A percentile compares a stretch with the other conserved stretches of the same genome.
Evolutionary conservation across 164 flowering plant genomes (phyloP).

Genomic region (Paratinospora sagittata): DNA sequence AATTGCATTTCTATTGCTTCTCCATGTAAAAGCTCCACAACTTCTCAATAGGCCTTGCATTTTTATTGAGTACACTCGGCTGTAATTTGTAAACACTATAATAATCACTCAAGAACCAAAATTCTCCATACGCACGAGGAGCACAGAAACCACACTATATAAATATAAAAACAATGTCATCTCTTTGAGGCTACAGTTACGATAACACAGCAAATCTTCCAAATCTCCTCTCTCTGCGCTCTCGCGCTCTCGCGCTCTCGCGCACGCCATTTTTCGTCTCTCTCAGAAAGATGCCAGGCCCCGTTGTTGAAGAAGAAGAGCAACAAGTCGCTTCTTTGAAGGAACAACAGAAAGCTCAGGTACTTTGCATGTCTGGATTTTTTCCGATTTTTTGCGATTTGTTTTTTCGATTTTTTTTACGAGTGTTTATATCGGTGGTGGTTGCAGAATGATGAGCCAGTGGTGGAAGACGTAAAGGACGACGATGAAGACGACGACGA

Average conservation of each 20-base stretch:
- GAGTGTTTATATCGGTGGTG: background rate
- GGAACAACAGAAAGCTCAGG: conserved; percentile 26
- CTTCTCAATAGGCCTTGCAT: too few species aligned
- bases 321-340: conserved; percentile 20
- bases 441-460: conserved; percentile 35
- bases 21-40: too few species aligned
- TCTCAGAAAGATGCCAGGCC: conserved; percentile 33
- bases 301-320: conserved; percentile 30
- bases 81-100: too few species aligned
- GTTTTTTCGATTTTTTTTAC: too few species aligned
- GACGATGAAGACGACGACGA: conserved; percentile 63
- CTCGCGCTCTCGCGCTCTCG: background rate
- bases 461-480: conserved; percentile 47
- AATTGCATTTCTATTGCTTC: too few species aligned
- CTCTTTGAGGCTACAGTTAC: background rate
- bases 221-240: too few species aligned
- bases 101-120: too few species aligned
- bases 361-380: background rate
- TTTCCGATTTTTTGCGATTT: too few species aligned
- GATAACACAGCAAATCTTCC: background rate
- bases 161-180: background rate
- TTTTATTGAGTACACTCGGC: too few species aligned
- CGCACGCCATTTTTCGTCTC: background rate
- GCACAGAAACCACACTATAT: background rate
- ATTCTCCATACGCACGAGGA: background rate